Conservation (phyloP, 768 basidiomycete species). For the Amyloporia xantha region DNA sequence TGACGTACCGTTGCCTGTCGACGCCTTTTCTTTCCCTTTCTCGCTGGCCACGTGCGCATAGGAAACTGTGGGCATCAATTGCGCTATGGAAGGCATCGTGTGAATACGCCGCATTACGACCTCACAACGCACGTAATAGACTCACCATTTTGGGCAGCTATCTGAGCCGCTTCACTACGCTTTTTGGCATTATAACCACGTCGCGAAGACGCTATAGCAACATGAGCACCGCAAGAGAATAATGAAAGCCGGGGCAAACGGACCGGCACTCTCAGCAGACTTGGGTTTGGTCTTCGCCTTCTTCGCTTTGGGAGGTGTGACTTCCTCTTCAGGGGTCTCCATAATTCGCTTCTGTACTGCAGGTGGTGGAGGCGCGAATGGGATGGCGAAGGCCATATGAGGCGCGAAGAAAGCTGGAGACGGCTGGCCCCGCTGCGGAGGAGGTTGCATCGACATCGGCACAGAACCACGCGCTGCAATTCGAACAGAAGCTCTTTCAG, state of each 20-base stretch:
- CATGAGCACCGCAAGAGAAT: background rate
- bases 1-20: conserved; percentile 10
- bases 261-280: conserved; percentile 27
- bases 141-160: conserved; percentile 59
- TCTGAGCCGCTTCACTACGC: conserved; percentile 62
- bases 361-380: conserved; percentile 8
- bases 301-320: conserved; percentile 40
- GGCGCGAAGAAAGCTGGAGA: conserved; percentile 3
- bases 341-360: conserved; percentile 31
- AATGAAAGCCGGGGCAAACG: conserved; percentile 3
- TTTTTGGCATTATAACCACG: conserved; percentile 70
- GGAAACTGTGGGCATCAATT: conserved; percentile 30
- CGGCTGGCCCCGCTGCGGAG: conserved; percentile 12
- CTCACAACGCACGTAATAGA: conserved; percentile 5
- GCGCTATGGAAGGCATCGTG: conserved; percentile 5
- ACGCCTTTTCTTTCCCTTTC: conserved; percentile 41
- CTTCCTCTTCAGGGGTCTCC: conserved; percentile 32
- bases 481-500: conserved; percentile 53
- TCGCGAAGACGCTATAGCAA: conserved; percentile 35
- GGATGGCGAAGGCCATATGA: conserved; percentile 9
- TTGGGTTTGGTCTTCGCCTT: conserved; percentile 32
- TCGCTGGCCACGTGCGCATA: conserved; percentile 31
- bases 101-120: conserved; percentile 3
- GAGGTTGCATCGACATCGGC: conserved; percentile 22
- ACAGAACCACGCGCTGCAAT: conserved; percentile 40